Base-by-base conservation (phyloP, 2,329 filamentous ascomycete species). In the Zymoseptoria tritici region DNA sequence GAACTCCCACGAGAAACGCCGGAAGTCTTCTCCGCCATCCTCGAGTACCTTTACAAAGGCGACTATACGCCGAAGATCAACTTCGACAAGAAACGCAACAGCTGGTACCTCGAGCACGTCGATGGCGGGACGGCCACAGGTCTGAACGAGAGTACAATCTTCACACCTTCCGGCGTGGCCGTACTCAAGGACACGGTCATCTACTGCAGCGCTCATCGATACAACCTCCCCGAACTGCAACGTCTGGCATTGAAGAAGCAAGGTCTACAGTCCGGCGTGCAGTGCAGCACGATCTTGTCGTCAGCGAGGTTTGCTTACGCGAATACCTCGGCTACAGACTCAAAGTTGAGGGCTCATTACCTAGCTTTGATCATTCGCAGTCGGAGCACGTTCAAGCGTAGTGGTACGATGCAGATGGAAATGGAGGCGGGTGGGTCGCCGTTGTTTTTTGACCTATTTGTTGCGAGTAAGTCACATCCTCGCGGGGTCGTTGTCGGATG, bases 371-470 rank as follows among this genome's bases (percentile, higher is more conserved):
- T 96, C 76, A 95, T 96, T 72, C 86, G 91, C 65, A 90, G 88
- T 68, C 85, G 92, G 66, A 83, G 84, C 71, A 96, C 90, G 2
- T 96, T 97, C 77, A 96, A 96, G 81, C 83, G 90, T 58, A 96
- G 91, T 75, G 91, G 91, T 57, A 96, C 91, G 3, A 96, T 96
- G 91, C 92, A 96, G 77, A 84, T 90, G 67, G 91, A 96, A 78
- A 96, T 97, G 91, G 89, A 89, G 74, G 84, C 85, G 62, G 92
- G 92, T 26, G 90, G 90, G 57, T 89, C 89, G 70, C 60, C 68
- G 19, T 80, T 96, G 60, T 96, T 96, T 79, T 97, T 96, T 72
- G 92, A 96, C 72, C 80, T 96, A 52, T 97, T 96, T 73, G 92
- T 96, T 55, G 91, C 92, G 19, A 85, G 50, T 52, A 21, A 52